Base-by-base conservation (phyloP, 164 flowering plant genomes). In the Umbellularia californica region DNA sequence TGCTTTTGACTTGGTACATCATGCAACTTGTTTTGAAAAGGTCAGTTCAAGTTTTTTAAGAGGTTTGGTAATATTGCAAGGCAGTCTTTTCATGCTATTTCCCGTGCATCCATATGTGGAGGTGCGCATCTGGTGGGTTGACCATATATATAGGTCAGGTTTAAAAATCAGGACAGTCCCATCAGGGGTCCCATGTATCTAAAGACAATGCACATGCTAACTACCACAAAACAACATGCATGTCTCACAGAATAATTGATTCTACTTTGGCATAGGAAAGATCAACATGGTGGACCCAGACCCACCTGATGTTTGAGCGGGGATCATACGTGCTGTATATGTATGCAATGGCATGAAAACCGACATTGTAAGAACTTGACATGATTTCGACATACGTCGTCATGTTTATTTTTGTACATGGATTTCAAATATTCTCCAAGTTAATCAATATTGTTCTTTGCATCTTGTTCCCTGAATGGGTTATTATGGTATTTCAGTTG, bases 1-100 rank as follows among this genome's bases (percentile, higher is more conserved):
- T 68, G 64, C 3, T 55, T 76, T 47, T 66, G 65, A 2, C 22
- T 68, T 81, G 72, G 81, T 76, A 67, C 74, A 68, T 65, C 73
- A 63, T 58, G 79, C 73, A 50, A 72, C 65, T 58, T n/a, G 68
- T 27, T 52, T 50, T 63, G 77, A 81, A 52, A 72, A 78, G 78
- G 84, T 64, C 19, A 24, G 13, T 25, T 5, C 15, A 4, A 58
- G 2, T 51, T 5, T 55, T 55, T 55, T 14, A 15, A 15, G 60
- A 55, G n/a, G 60, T 55, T 55, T 17, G 60, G 60, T 15, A 55
- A 55, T 13, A 55, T 55, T 3, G 5, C 60, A 17, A 35, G 60
- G 19, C 6, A 19, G 60, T 55, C 60, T 55, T 55, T 41, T 55
- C 17, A 55, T 55, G 17, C 60, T 17, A 41, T 41, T 41, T 55